These are phyloP conservation scores for Piper betle DNA, from an alignment of 164 flowering plant species.

Conservation along the genomic window DNA sequence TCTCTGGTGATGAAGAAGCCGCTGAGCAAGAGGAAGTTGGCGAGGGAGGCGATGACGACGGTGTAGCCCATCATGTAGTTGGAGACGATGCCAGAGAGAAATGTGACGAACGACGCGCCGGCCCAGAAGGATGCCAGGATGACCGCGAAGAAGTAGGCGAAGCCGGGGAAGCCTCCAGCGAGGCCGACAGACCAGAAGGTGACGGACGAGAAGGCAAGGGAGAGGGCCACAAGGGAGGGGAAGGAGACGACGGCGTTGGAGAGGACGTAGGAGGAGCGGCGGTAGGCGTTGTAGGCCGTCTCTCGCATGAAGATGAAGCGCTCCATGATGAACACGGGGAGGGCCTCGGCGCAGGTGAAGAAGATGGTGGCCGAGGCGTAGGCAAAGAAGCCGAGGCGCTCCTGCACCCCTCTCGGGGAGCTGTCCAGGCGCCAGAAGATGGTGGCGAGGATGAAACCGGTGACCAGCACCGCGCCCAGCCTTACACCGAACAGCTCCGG, in stretches of 20 bases:
- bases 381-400: conserved; percentile 82
- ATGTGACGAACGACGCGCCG: conserved; percentile 84
- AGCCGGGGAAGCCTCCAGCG: conserved; percentile 58
- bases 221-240: conserved; percentile 51
- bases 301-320: conserved; percentile 92
- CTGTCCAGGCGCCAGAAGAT: conserved; percentile 68
- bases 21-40: conserved; percentile 79
- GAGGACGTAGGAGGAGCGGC: conserved; percentile 77
- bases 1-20: conserved; percentile 80
- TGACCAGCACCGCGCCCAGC: conserved; percentile 56
- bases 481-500: conserved; percentile 72
- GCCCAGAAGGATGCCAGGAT: conserved; percentile 83
- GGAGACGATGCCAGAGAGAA: conserved; percentile 71
- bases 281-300: conserved; percentile 88
- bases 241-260: conserved; percentile 52
- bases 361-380: conserved; percentile 94
- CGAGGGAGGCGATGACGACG: conserved; percentile 62
- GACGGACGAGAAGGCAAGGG: conserved; percentile 45
- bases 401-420: conserved; percentile 79
- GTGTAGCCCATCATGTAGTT: conserved; percentile 78
- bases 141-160: conserved; percentile 48
- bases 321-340: conserved; percentile 82
- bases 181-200: conserved; percentile 79
- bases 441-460: conserved; percentile 81
- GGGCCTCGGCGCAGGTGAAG: conserved; percentile 93